These are phyloP conservation scores for Macadamia tetraphylla DNA, from an alignment of 164 flowering plant genomes.

Conservation along the genomic window DNA sequence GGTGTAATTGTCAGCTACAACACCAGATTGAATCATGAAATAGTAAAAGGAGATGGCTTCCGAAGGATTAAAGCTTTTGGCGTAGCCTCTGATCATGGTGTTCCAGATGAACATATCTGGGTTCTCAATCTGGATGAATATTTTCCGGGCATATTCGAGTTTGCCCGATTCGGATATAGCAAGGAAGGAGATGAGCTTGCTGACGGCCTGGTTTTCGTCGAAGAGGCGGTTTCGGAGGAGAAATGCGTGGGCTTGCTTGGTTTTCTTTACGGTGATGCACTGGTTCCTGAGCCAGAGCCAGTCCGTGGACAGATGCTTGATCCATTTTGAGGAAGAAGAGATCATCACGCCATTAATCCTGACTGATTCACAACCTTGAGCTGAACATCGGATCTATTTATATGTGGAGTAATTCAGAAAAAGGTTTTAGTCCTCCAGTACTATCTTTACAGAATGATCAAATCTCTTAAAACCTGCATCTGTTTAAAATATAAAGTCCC, in stretches of 20 bases:
- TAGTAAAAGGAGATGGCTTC: conserved; percentile 11
- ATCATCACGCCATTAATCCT: neutral
- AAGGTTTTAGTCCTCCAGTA: no score
- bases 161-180: conserved; percentile 7
- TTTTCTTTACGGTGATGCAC: conserved; percentile 17
- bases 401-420: no score
- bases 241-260: conserved; percentile 20
- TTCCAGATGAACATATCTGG: conserved; percentile 21
- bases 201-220: conserved; percentile 6
- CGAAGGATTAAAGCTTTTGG: conserved; percentile 8
- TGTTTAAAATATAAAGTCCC: no score
- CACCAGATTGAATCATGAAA: conserved; percentile 14
- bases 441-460: no score
- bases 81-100: conserved; percentile 20
- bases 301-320: conserved; percentile 2
- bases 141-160: conserved; percentile 10
- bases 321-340: conserved; percentile 4
- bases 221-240: conserved; percentile 18
- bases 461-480: no score
- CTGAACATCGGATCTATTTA: conserved; percentile 30
- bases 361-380: neutral
- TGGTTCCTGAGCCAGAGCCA: conserved; percentile 15
- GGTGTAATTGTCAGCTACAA: conserved; percentile 14
- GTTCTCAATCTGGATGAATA: conserved; percentile 10
- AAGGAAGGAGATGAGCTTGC: conserved; percentile 16